Base-by-base conservation (phyloP, 2,329 filamentous ascomycete genomes). In the Pseudomassariella vexata region DNA sequence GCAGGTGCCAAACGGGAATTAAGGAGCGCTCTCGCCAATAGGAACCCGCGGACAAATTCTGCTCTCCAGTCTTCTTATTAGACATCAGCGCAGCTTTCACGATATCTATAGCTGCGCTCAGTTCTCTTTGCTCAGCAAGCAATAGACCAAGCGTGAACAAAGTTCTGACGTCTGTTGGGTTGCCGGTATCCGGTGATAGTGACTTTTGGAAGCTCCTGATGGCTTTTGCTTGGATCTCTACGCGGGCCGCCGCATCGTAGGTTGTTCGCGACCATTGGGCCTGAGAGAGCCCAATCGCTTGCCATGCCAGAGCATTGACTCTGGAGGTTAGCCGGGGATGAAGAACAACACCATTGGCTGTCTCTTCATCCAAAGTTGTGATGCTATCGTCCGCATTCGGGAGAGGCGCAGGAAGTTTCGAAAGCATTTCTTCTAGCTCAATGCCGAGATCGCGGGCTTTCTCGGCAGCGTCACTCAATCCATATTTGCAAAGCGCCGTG, bases 1-100 rank as follows among this genome's bases (percentile, higher is more conserved):
- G 70, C 11, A 98, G 69, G 63, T 98, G 92, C 89, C 92, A 95
- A 16, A 95, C 60, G 3, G 89, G 82, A 16, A 96, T 79, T 20
- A 81, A 59, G 6, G 73, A 70, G 28, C 76, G 67, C 52, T 87
- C 79, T 35, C 76, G 70, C 71, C 70, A 77, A 42, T 70, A 74
- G 2, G 65, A 63, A 0, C 69, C 68, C 30, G 65, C 59, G 24
- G 60, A 55, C 4, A 65, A 48, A 25, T 60, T 58, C 26, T 67
- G 64, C 24, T 65, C 60, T 12, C 59, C 60, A 18, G 63, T 49
- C 5, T 64, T 60, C 38, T 70, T 74, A 26, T 69, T 72, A 4
- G 78, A 68, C 25, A 82, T 68, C 25, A 96, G 65, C 0, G 85
- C 85, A 23, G 73, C 72, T 57, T 89, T 94, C 34, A 89, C 77